Base-by-base conservation (phyloP, 2,329 filamentous ascomycete genomes). In the Ascochyta koolunga region DNA sequence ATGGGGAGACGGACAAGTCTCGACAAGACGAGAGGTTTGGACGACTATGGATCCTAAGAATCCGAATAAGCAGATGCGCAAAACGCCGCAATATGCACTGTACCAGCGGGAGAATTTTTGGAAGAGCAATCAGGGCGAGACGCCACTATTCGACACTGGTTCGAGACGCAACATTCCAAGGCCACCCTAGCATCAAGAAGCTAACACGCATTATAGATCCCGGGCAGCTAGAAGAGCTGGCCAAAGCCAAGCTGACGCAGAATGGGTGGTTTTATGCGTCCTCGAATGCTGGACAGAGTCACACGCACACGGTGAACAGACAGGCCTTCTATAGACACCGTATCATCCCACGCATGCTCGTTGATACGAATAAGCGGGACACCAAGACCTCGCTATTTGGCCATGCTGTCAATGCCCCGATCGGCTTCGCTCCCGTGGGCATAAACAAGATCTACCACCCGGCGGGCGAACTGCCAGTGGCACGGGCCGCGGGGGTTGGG, bases 361-460 rank as follows among this genome's bases (percentile, higher is more conserved):
- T 86, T 36, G 83, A 88, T 70, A 87, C 64, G 7, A 85, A 83
- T 64, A 71, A 70, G 27, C 81, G 84, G 32, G 84, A 87, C 62
- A 86, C 83, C 1, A 72, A 73, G 1, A 83, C 83, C 11, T 75
- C 73, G 4, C 83, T 89, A 56, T 88, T 87, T 68, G 82, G 85
- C 13, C 83, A 87, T 68, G 77, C 79, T 42, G 80, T 85, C 13
- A 76, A 80, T 2, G 84, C 84, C 0, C 85, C 86, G 0, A 82
- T 88, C 44, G 84, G 83, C n/a, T 86, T 88, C 63, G 83, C 85
- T 0, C 85, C 85, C 0, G 82, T 88, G 24, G 85, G 86, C 4
- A 87, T 88, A 61, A 87, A 88, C 74, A 82, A 83, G 57, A 88
- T 88, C 61, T 88, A 87, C 73, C 79, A 88, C 61, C 78, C 80